These are phyloP conservation scores for Durio zibethinus DNA, from an alignment of 345 rosid genomes.

Conservation along the genomic window DNA sequence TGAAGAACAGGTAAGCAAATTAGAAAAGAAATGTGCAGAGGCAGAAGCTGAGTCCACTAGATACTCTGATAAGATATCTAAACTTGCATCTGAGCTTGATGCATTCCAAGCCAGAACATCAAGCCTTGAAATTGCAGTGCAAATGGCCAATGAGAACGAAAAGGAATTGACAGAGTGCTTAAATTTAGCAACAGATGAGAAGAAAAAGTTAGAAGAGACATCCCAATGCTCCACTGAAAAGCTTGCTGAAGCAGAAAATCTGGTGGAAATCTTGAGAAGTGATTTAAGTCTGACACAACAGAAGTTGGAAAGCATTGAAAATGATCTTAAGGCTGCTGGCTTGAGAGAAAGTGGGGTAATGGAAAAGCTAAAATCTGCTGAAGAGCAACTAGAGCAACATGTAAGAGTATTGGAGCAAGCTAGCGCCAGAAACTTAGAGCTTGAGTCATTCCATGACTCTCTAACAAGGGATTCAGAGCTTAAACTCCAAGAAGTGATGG, in stretches of 20 bases:
- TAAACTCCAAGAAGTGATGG: conserved; percentile 56
- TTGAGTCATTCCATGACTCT: conserved; percentile 57
- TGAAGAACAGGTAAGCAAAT: conserved; percentile 62
- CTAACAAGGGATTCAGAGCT: conserved; percentile 59
- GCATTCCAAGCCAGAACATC: conserved; percentile 62
- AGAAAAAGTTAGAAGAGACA: conserved; percentile 61
- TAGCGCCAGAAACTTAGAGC: conserved; percentile 49
- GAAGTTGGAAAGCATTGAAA: conserved; percentile 62
- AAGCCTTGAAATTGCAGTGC: conserved; percentile 69
- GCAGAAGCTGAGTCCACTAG: conserved; percentile 63
- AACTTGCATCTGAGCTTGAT: conserved; percentile 69
- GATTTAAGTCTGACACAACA: conserved; percentile 61
- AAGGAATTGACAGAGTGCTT: conserved; percentile 53
- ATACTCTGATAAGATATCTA: conserved; percentile 47
- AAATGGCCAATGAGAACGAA: conserved; percentile 60
- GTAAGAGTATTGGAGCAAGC: conserved; percentile 54
- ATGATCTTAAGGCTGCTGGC: conserved; percentile 56
- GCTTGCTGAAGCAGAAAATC: conserved; percentile 69
- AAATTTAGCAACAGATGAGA: conserved; percentile 53
- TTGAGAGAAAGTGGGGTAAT: conserved; percentile 57
- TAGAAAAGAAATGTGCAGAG: conserved; percentile 65
- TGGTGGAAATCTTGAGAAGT: conserved; percentile 59
- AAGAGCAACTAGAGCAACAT: conserved; percentile 63
- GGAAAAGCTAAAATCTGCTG: conserved; percentile 75
- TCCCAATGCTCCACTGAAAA: conserved; percentile 42